Evolutionary conservation across 257 asterid genomes (phyloP), one percentile per base, ranked within the genome.

Genomic region (Petunia axillaris): DNA sequence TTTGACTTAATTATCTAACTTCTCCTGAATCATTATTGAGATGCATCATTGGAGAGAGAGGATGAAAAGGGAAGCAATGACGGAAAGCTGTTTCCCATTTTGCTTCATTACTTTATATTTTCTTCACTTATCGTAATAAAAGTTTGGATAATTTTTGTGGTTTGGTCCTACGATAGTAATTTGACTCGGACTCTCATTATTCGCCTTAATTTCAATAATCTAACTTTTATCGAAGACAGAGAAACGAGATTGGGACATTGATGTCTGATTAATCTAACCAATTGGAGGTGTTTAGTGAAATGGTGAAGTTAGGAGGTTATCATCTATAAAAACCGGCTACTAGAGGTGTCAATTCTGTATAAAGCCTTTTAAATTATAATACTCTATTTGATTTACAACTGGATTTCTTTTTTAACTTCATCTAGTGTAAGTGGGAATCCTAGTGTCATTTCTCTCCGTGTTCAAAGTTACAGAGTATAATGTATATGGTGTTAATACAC

Each of bases 1-100:
- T 83, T 83, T 85, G 84, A 77, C 82, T 79, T 87, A 50, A 50
- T 37, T 85, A 53, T 70, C 75, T 76, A 25, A 67, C 16, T 85
- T 81, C 87, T 80, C 62, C 81, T 37, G 65, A 73, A 59, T 82
- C 66, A 85, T 90, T 54, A 87, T 89, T 84, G 83, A 48, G 55
- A 63, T 63, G 60, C 53, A 85, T 82, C 70, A 83, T 85, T 79
- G 85, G 64, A n/a, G 78, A 77, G 81, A 76, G 68, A 67, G 25
- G 25, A 39, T 82, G 63, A 58, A 64, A 44, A 48, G 41, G 13
- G 60, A 11, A 62, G 44, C 44, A 60, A 10, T 15, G n/a, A 71
- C 44, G 65, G 55, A 25, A 52, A 67, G 75, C 7, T 67, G 82
- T 10, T 67, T 54, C 63, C 67, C 82, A 65, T 52, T 63, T 64